phyloP scores from a whole-genome alignment of 257 asterid species.

The Nicotiana noctiflora region DNA sequence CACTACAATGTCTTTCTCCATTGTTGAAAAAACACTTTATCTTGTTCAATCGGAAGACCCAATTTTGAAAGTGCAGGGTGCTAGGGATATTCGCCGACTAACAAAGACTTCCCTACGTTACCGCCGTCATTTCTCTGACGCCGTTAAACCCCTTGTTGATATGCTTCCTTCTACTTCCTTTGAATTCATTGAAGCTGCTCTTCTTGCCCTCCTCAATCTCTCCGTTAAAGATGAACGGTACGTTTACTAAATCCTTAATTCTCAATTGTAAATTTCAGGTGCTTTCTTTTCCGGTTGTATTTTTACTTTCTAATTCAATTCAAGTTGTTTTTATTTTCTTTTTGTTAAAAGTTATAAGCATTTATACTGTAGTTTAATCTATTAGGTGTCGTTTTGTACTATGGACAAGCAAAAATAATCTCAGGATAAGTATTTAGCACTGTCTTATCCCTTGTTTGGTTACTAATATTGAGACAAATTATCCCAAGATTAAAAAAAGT shows the following conservation, averaged over 20 bases:
- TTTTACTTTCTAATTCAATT: too few relatives aligned
- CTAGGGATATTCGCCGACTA: conserved; percentile 71
- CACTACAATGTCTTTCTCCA: conserved; percentile 18
- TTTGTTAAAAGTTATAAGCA: too few relatives aligned
- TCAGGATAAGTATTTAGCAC: too few relatives aligned
- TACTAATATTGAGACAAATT: too few relatives aligned
- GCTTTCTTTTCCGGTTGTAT: too few relatives aligned
- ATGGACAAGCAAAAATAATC: too few relatives aligned
- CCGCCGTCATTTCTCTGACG: conserved; percentile 69
- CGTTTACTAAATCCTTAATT: background rate
- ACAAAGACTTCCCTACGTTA: conserved; percentile 72
- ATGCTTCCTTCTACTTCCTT: conserved; percentile 50
- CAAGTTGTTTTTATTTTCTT: too few relatives aligned
- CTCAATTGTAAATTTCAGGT: too few relatives aligned
- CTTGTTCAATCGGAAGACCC: conserved; percentile 49
- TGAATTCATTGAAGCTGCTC: conserved; percentile 58
- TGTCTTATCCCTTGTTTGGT: too few relatives aligned
- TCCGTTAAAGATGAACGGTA: conserved; percentile 84
- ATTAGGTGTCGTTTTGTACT: too few relatives aligned
- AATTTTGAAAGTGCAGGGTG: conserved; percentile 42
- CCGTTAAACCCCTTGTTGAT: conserved; percentile 58
- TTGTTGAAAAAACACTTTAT: conserved; percentile 37
- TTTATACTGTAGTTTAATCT: too few relatives aligned
- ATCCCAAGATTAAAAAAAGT: too few relatives aligned
- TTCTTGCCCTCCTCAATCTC: conserved; percentile 75